A percentile compares a stretch with the other conserved stretches of the same genome.
Evolutionary conservation across 805 yeast species (phyloP).

Genomic region (Komagataella pseudopastoris): DNA sequence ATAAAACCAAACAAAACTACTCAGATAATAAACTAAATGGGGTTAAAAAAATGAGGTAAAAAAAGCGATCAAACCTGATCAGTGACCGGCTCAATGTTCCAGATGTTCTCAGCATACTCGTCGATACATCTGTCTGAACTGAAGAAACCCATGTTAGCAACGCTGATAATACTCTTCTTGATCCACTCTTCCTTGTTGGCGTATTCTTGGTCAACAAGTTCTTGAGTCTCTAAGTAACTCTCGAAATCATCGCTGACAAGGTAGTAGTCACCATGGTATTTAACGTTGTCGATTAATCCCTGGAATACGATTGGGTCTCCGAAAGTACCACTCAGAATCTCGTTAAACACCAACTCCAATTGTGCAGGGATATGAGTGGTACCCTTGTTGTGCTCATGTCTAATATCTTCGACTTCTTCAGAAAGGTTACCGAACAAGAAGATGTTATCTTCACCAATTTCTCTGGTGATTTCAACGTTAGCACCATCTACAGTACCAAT

Average conservation of each 20-base stretch:
- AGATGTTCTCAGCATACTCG: constrained; percentile 84
- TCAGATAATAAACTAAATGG: background rate
- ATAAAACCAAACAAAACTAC: background rate
- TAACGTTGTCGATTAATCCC: constrained; percentile 56
- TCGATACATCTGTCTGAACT: constrained; percentile 82
- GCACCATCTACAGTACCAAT: constrained; percentile 97
- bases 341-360: constrained; percentile 46
- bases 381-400: constrained; percentile 59
- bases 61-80: background rate
- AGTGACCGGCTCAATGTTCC: constrained; percentile 74
- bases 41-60: background rate
- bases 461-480: constrained; percentile 87
- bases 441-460: constrained; percentile 86
- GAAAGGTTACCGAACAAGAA: constrained; percentile 85
- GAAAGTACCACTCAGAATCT: constrained; percentile 57
- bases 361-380: constrained; percentile 46
- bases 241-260: constrained; percentile 85
- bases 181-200: constrained; percentile 56
- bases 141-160: constrained; percentile 91
- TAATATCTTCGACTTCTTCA: constrained; percentile 77
- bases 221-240: constrained; percentile 73
- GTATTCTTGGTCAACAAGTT: constrained; percentile 59
- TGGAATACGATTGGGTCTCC: constrained; percentile 56
- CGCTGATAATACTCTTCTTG: constrained; percentile 61
- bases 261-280: constrained; percentile 71